Evolutionary conservation across 371 early-diverging fungal genomes (phyloP).

Genomic region (Gilbertella persicaria): DNA sequence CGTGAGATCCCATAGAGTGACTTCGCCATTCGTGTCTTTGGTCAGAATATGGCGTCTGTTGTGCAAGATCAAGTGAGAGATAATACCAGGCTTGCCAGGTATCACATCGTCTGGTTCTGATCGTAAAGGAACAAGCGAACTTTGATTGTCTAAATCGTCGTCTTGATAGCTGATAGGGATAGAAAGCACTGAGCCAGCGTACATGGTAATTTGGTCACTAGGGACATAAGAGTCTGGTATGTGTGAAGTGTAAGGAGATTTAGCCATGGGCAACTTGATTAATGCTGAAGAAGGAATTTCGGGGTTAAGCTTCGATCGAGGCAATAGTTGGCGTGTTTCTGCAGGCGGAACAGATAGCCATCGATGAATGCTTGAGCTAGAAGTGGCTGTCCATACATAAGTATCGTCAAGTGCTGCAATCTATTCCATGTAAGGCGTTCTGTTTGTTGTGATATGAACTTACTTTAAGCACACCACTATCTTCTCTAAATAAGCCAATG

Average conservation of each 20-base stretch:
- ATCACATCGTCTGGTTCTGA: constrained; percentile 40
- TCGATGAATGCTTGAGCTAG: constrained; percentile 75
- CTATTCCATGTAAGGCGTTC: constrained; percentile 30
- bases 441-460: not conserved
- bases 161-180: constrained; percentile 54
- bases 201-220: constrained; percentile 42
- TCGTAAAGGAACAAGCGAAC: constrained; percentile 45
- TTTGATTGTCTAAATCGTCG: constrained; percentile 41
- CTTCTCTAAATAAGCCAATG: constrained; percentile 85
- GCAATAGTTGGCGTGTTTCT: constrained; percentile 42
- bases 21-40: constrained; percentile 77
- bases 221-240: constrained; percentile 37
- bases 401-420: constrained; percentile 76
- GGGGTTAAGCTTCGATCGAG: constrained; percentile 47
- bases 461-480: constrained; percentile 80
- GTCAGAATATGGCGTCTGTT: constrained; percentile 89
- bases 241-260: constrained; percentile 27
- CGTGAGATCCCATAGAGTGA: constrained; percentile 91
- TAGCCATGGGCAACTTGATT: constrained; percentile 45
- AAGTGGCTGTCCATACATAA: constrained; percentile 93
- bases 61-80: constrained; percentile 70
- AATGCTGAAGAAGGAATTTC: constrained; percentile 47
- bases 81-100: constrained; percentile 60
- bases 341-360: constrained; percentile 75
- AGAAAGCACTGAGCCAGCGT: constrained; percentile 53